Base-by-base conservation (phyloP, 441 rosid genomes). In the Pelargonium fulgidum region DNA sequence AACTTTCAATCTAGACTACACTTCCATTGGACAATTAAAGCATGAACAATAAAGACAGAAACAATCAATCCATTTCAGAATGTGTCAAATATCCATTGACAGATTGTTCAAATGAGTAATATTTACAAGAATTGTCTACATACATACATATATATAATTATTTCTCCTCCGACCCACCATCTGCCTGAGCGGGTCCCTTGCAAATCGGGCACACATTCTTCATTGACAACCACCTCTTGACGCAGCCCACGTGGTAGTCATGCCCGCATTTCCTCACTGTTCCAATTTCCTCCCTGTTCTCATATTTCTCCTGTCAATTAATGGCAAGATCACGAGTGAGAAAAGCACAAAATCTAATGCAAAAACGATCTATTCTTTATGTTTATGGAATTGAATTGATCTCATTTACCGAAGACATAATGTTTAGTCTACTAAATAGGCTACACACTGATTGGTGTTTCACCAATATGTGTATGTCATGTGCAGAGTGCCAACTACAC, bases 251-350 rank as follows among this genome's bases (percentile, higher is more conserved):
- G 16, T 64, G 67, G 48, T 64, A 64, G 24, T 64, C 67, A 39
- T 64, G 67, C 12, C 47, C 47, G 19, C 67, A 64, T 8, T 64
- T 64, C 48, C 48, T 73, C 70, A 78, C 7, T 12, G 44, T 52
- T 52, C 78, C 84, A 5, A 78, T 14, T 9, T 69, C 63, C 13
- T 75, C 79, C 29, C 14, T 45, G 29, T 75, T 72, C 65, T 62
- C 59, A 74, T 78, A 81, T 11, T 69, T 72, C 64, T 81, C 84
- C 84, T 81, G 80, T 20, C 24, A 68, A 56, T 72, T 48, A 22
- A 59, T 5, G 12, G 13, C 71, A 61, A 63, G 20, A 17, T 70
- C 33, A 74, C 48, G 0, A 71, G 56, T 4, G 7, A 41, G 19
- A 56, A 7, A 56, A 9, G 62, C 26, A 26, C 12, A 19, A 56